Base-by-base conservation (phyloP, 345 rosid genomes). In the Eutrema yunnanense region DNA sequence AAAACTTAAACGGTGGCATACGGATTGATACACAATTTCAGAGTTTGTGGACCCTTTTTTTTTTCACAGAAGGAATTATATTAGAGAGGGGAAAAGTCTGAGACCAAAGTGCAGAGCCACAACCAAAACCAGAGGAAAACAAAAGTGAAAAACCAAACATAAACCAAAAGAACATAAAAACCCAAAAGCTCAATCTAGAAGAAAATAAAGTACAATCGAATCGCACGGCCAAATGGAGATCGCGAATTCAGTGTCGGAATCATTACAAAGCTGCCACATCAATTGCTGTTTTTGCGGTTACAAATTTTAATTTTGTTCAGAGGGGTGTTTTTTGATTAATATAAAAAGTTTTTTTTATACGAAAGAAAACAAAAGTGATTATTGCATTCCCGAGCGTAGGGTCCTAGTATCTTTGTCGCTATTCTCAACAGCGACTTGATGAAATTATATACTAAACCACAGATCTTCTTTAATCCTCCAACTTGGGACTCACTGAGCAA, bases 361-460 rank as follows among this genome's bases (percentile, higher is more conserved):
- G 63, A 74, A 60, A 60, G 73, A 74, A 74, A 75, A 43, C 34
- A 55, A 44, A 55, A 68, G 44, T 44, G 69, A 37, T 53, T 51
- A 37, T 53, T 51, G 58, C 65, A 13, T 44, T 27, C 64, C 73
- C 69, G 63, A 59, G 44, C n/a, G 49, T 73, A 36, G 77, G 72
- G 73, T 67, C 79, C 58, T 26, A 27, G 3, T 42, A 14, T 33
- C 6, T 14, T 51, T 48, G 48, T 59, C 55, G 37, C 44, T 26
- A 67, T 62, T 48, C 27, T 74, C 27, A 38, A 4, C 40, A 43
- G 30, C 44, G 34, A 8, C 54, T 9, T 34, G 6, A n/a, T 26
- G 6, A n/a, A 36, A 62, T 44, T 13, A 29, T 8, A 29, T 4
- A 59, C 53, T 71, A 13, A 60, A 8, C 36, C 44, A 40, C 44